A percentile compares a stretch with the other conserved stretches of the same genome.
Conservation (phyloP, 176 grass and related monocot species). For the Carex scoparia region DNA sequence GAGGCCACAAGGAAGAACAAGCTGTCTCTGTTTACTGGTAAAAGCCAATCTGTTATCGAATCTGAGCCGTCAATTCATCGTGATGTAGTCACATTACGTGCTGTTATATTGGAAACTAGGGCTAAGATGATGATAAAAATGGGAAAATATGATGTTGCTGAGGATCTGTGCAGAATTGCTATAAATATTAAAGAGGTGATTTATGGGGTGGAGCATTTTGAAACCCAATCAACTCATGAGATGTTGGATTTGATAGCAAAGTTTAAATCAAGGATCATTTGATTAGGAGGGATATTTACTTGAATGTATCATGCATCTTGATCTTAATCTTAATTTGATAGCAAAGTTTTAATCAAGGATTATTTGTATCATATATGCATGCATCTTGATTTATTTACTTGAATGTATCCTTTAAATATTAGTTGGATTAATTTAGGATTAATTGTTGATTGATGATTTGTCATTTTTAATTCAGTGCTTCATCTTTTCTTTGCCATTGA, state of each 20-base stretch:
- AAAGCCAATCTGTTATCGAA: not conserved
- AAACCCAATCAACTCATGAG: constrained; percentile 19
- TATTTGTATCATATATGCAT: not conserved
- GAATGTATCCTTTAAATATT: not conserved
- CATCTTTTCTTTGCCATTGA: not conserved
- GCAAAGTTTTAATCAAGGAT: not conserved
- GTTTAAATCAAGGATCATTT: not conserved
- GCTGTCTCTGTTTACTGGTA: not conserved
- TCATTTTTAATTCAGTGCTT: not conserved
- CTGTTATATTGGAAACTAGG: constrained; percentile 37
- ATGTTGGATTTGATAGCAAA: constrained; percentile 21
- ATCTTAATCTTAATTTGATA: not conserved
- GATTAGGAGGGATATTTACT: no score
- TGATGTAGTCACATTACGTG: constrained; percentile 28
- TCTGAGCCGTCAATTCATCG: constrained; percentile 24
- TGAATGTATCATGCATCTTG: no score
- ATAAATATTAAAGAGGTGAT: constrained; percentile 53
- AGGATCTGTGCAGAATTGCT: constrained; percentile 37
- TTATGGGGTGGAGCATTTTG: constrained; percentile 35
- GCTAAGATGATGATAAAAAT: constrained; percentile 47
- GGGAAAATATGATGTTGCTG: constrained; percentile 28
- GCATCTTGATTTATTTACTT: not conserved
- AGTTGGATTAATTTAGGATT: not conserved
- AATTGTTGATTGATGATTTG: not conserved
- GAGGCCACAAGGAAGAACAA: not conserved